Conservation (phyloP, 257 asterid species). For the Cinchona pubescens region DNA sequence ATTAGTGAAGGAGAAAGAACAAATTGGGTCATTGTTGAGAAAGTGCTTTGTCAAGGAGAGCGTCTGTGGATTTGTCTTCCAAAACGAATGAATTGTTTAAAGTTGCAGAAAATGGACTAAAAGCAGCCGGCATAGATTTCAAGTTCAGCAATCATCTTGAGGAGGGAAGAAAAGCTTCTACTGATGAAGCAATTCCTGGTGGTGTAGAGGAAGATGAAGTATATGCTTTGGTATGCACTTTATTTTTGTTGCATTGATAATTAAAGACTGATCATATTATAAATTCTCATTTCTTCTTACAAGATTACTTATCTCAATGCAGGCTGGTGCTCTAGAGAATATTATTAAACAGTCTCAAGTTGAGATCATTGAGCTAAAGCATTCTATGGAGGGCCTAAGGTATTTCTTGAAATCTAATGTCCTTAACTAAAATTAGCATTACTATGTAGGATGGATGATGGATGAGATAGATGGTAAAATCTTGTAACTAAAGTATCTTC, state of each 20-base stretch:
- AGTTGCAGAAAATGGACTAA: constrained; percentile 87
- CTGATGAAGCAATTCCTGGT: constrained; percentile 37
- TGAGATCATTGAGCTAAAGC: constrained; percentile 95
- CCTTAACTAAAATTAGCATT: constrained; percentile 6
- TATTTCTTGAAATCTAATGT: constrained; percentile 24
- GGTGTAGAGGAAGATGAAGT: constrained; percentile 79
- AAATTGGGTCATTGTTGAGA: constrained; percentile 79
- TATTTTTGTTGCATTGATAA: constrained; percentile 2
- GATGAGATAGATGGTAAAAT: background rate
- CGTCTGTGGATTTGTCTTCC: constrained; percentile 70
- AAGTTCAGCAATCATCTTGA: constrained; percentile 52
- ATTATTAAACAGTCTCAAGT: constrained; percentile 92
- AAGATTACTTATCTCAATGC: constrained; percentile 23
- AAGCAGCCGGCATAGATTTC: constrained; percentile 84
- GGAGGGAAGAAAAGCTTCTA: constrained; percentile 36
- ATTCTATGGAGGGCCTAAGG: constrained; percentile 86
- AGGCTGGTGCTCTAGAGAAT: constrained; percentile 95
- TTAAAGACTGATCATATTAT: background rate
- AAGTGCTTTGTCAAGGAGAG: constrained; percentile 77
- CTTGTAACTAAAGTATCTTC: too few species aligned
- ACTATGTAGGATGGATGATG: background rate
- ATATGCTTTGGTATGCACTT: constrained; percentile 69
- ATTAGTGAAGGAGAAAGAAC: constrained; percentile 82
- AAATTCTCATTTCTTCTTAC: constrained; percentile 16
- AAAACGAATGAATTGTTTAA: constrained; percentile 79